Conservation (phyloP, 345 rosid species). For the Excoecaria cochinchinensis region DNA sequence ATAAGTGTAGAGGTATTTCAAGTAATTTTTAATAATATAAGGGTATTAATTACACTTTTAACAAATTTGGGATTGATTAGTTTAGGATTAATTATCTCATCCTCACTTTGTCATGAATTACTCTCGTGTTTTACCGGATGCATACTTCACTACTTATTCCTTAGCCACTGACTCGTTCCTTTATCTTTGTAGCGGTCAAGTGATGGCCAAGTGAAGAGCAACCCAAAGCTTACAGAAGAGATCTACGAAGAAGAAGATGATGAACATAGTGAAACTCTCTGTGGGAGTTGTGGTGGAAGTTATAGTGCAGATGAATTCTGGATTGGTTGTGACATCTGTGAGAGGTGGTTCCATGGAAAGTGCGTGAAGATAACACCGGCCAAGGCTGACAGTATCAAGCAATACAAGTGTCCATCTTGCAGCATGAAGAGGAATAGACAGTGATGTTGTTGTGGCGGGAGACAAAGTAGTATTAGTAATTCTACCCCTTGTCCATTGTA, state of each 20-base stretch:
- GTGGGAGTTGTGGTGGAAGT: conserved; percentile 85
- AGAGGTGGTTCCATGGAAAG: conserved; percentile 89
- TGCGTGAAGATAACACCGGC: conserved; percentile 89
- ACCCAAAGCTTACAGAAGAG: conserved; percentile 52
- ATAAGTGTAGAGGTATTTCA: no score
- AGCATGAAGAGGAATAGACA: conserved; percentile 57
- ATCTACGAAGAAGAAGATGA: conserved; percentile 72
- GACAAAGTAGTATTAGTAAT: conserved; percentile 14
- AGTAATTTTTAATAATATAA: no score
- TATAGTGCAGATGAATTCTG: conserved; percentile 79
- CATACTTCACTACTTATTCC: not conserved
- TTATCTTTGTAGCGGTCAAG: conserved; percentile 54
- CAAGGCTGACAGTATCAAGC: conserved; percentile 78
- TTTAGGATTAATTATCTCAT: no score
- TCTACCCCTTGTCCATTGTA: conserved; percentile 8
- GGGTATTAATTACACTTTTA: no score
- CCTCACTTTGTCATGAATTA: conserved; percentile 3
- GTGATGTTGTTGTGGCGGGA: not conserved
- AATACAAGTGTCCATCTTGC: conserved; percentile 87
- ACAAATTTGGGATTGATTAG: no score
- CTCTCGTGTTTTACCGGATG: not conserved
- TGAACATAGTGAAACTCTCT: conserved; percentile 74
- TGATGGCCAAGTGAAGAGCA: conserved; percentile 62
- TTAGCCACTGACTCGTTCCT: not conserved
- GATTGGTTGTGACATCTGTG: conserved; percentile 86